Evolutionary conservation across 2,329 filamentous ascomycete genomes (phyloP), one percentile per base, ranked within the genome.

Genomic region (Cercospora nicotianae): DNA sequence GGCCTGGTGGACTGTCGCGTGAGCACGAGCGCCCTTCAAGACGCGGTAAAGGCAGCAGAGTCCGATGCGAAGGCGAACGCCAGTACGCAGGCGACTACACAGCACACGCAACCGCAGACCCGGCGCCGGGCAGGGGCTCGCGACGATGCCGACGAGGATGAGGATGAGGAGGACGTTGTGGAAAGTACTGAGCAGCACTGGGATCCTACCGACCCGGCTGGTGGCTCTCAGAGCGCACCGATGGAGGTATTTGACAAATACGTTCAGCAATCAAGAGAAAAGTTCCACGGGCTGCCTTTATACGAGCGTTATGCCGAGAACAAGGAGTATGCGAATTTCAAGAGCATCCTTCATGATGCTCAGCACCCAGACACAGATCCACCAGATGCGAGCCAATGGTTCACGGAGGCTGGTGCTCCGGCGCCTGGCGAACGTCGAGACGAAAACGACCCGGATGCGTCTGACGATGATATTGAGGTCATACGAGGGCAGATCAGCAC

Each of bases 401-500:
- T 91, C 75, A 75, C 80, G 3, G 82, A 84, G 12, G 80, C 84
- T 65, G 80, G 82, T 39, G 75, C 76, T 9, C 80, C 81, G 16
- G 76, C 79, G 2, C 80, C 80, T 18, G 81, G 82, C 10, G 75
- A 81, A 28, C 82, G 81, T 2, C 72, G 74, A 42, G 58, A 65
- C 4, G 67, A 71, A 8, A 79, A 77, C 65, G 76, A 75, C 3
- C 80, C 73, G 0, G 80, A 73, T 0, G 87, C 87, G 5, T 84
- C 85, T 16, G 89, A 90, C 64, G 89, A 91, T 20, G 91, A 94
- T 51, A 82, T 94, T 26, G 85, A 89, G 1, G 85, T 94, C 31
- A 85, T 87, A 30, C 83, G 86, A 60, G 87, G 89, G 69, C 86
- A 84, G 4, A 83, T 89, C 63, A 90, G 87, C 77, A 86, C 90